Evolutionary conservation across 2,329 filamentous ascomycete genomes (phyloP), one percentile per base, ranked within the genome.

Genomic region (Talaromyces sp.): DNA sequence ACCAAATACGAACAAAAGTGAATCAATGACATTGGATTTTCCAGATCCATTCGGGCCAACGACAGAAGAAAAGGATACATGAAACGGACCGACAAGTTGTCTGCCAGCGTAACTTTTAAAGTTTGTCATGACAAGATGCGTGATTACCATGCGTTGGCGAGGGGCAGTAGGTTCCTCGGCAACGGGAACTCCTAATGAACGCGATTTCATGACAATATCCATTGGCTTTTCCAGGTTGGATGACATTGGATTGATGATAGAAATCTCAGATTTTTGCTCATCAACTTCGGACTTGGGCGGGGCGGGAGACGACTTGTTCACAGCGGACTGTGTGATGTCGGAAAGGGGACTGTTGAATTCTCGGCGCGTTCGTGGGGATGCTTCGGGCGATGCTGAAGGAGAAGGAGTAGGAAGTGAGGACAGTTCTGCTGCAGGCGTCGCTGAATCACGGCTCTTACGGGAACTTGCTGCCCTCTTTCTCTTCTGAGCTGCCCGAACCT

Each of bases 1-100:
- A 58, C 95, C 94, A 72, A 99, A 99, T n/a, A 99, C 94, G 70
- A 99, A 99, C 0, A 99, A 85, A 29, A 99, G 80, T 2, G 94
- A 97, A 76, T 99, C 94, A 71, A 99, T 99, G 64, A 99, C 95
- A 69, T 99, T 99, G 24, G 94, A 97, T 74, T 99, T 99, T 61
- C 94, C 94, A 10, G 94, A 99, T 63, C 94, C 94, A 73, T 99
- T 99, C 55, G 95, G 94, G 0, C 94, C 95, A 10, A 99, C 94
- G 2, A 99, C 94, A 0, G 94, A 97, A 1, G 94, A 97, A 77
- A 99, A 99, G 0, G 94, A 99, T 1, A 91, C 85, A 73, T 99
- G 94, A 74, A 99, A 99, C 0, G 94, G 94, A 0, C 94, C 94
- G 61, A 99, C 94, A 76, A 96, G 89, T 74, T 99, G 94, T 63